Evolutionary conservation across 2,329 filamentous ascomycete species (phyloP), one percentile per base, ranked within the genome.

Genomic region (Trichoderma sp.): DNA sequence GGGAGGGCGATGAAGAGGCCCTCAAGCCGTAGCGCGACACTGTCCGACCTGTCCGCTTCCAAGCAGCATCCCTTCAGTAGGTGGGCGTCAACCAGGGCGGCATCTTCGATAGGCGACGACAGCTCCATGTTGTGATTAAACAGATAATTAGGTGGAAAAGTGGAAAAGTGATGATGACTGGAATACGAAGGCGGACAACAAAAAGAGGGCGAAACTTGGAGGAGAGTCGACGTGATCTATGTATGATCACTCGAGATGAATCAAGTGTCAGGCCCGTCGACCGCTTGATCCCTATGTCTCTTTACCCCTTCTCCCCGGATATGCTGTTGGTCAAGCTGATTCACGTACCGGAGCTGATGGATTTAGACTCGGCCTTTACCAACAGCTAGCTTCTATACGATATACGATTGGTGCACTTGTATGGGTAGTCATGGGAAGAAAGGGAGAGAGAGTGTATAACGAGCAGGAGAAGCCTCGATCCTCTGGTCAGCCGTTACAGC

Each of bases 41-140:
- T 69, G 58, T 85, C 81, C 60, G 82, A 83, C 67, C 81, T 78
- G 63, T 83, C 78, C 26, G 85, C 84, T 74, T 88, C 85, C 61
- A 76, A 71, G 69, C 79, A 85, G 71, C 85, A 88, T 41, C 83
- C 82, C 65, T 78, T 75, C 43, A 86, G 77, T 24, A 86, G 75
- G 21, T 79, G 74, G 21, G 73, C 67, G 59, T 77, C 76, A 55
- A 73, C 68, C 17, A 72, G 70, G 45, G 69, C 67, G 43, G 68
- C 69, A 48, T 73, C 74, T 71, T 69, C 66, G 66, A 68, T 67
- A 56, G 55, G 63, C 21, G 64, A 64, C 51, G 59, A 60, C 34
- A 66, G 45, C 58, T 67, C 69, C 63, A 69, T 69, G 56, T 30
- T 55, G 47, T 17, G 51, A 41, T 43, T 50, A 28, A 39, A 56